These are phyloP conservation scores for Cercospora janseana DNA, from an alignment of 2,329 filamentous ascomycete species.

Conservation along the genomic window DNA sequence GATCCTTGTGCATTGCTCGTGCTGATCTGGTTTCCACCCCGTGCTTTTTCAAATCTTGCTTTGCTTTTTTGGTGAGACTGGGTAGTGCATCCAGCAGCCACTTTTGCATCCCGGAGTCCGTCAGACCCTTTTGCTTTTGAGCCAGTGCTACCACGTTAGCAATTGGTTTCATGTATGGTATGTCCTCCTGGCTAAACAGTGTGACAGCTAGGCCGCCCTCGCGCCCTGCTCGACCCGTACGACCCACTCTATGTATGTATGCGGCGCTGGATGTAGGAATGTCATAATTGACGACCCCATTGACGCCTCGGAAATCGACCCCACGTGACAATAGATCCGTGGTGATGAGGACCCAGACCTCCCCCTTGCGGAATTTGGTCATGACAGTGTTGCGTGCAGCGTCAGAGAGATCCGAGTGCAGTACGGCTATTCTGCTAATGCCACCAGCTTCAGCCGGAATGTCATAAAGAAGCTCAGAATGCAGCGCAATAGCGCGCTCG, in stretches of 20 bases:
- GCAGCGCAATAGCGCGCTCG: constrained; percentile 78
- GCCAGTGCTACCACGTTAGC: constrained; percentile 87
- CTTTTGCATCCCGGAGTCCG: constrained; percentile 63
- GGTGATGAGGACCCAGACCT: constrained; percentile 95
- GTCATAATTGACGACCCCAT: constrained; percentile 96
- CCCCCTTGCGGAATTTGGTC: constrained; percentile 82
- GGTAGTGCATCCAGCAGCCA: constrained; percentile 90
- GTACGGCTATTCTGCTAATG: constrained; percentile 76
- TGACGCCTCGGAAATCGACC: constrained; percentile 91
- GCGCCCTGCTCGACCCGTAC: constrained; percentile 84
- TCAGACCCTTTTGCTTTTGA: constrained; percentile 61
- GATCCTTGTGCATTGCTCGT: constrained; percentile 40
- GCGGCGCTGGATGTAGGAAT: constrained; percentile 85
- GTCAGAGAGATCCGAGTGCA: constrained; percentile 83
- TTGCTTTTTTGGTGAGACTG: constrained; percentile 76
- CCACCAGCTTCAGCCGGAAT: constrained; percentile 87
- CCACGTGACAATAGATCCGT: constrained; percentile 90
- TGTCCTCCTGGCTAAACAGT: constrained; percentile 92
- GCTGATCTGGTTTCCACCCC: constrained; percentile 71
- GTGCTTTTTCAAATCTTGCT: constrained; percentile 74
- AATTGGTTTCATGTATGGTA: constrained; percentile 83
- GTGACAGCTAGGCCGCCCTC: constrained; percentile 88
- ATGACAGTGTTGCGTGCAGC: constrained; percentile 75
- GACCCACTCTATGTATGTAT: constrained; percentile 90
- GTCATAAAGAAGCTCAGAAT: constrained; percentile 89